phyloP scores from a whole-genome alignment of 805 yeast genomes.

The Clavispora santaluciae region DNA sequence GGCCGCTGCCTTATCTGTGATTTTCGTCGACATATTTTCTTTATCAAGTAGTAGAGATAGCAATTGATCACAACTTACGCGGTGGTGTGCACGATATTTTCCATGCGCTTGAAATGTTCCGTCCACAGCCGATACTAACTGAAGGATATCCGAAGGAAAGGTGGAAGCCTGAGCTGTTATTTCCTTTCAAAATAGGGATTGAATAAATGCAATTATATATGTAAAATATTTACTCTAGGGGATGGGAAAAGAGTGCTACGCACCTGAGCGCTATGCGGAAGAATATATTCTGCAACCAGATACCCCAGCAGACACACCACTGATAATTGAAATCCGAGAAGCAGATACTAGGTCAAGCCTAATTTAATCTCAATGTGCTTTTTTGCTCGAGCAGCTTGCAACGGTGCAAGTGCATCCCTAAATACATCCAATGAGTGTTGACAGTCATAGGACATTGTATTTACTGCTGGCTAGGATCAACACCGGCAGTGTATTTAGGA shows the following conservation, averaged over 20 bases:
- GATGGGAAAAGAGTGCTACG: not conserved
- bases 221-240: not conserved
- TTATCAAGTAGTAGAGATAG: not conserved
- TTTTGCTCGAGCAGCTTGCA: not conserved
- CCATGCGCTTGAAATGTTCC: not conserved
- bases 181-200: too few relatives aligned
- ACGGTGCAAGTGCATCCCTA: not conserved
- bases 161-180: too few relatives aligned
- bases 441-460: not conserved
- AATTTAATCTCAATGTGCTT: not conserved
- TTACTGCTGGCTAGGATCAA: slow-evolving; percentile 24
- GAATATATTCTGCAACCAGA: not conserved
- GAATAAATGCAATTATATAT: not conserved
- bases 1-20: slow-evolving; percentile 45
- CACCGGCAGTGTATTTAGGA: slow-evolving; percentile 40
- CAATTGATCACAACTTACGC: not conserved
- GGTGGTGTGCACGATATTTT: not conserved
- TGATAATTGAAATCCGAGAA: not conserved
- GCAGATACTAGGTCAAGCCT: not conserved
- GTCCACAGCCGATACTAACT: too few relatives aligned
- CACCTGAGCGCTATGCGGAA: not conserved
- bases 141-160: too few relatives aligned
- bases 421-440: not conserved
- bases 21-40: slow-evolving; percentile 43
- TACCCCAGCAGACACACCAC: not conserved